phyloP scores from a whole-genome alignment of 805 yeast species.

The Candida corydali region DNA sequence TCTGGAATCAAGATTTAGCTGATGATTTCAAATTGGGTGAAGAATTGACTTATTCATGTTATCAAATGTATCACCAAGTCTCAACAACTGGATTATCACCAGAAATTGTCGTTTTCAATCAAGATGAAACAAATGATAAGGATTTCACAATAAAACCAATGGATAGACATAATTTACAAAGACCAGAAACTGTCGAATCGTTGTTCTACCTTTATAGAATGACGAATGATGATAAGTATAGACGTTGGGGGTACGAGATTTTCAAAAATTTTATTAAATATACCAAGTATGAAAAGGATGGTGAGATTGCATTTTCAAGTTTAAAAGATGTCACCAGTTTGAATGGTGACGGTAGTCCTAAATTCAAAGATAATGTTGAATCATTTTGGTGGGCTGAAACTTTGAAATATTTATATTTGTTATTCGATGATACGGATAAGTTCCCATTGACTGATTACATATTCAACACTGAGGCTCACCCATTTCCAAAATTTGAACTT shows the following conservation, averaged over 20 bases:
- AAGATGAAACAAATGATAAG: slow-evolving; percentile 33
- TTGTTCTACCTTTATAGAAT: slow-evolving; percentile 74
- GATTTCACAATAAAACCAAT: slow-evolving; percentile 68
- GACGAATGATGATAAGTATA: slow-evolving; percentile 74
- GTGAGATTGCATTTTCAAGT: slow-evolving; percentile 53
- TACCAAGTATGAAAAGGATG: slow-evolving; percentile 44
- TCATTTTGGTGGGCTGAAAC: slow-evolving; percentile 95
- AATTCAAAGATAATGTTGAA: slow-evolving; percentile 71
- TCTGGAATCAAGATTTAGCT: slow-evolving; percentile 58
- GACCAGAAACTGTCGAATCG: slow-evolving; percentile 93
- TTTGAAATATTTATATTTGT: slow-evolving; percentile 73
- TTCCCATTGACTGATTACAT: slow-evolving; percentile 67
- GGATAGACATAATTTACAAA: slow-evolving; percentile 81
- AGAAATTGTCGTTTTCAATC: slow-evolving; percentile 82
- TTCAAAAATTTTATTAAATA: slow-evolving; percentile 65
- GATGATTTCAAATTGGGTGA: slow-evolving; percentile 66
- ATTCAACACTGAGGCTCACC: slow-evolving; percentile 92
- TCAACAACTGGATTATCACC: slow-evolving; percentile 74
- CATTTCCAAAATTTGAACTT: slow-evolving; percentile 70
- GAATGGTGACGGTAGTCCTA: slow-evolving; percentile 36
- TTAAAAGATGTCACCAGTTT: slow-evolving; percentile 58
- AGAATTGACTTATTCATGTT: slow-evolving; percentile 77
- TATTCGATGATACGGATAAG: slow-evolving; percentile 65
- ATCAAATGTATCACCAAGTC: slow-evolving; percentile 72
- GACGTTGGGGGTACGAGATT: slow-evolving; percentile 88